Conservation (phyloP, 352 stramenopile species). For the Globisporangium okanoganense region DNA sequence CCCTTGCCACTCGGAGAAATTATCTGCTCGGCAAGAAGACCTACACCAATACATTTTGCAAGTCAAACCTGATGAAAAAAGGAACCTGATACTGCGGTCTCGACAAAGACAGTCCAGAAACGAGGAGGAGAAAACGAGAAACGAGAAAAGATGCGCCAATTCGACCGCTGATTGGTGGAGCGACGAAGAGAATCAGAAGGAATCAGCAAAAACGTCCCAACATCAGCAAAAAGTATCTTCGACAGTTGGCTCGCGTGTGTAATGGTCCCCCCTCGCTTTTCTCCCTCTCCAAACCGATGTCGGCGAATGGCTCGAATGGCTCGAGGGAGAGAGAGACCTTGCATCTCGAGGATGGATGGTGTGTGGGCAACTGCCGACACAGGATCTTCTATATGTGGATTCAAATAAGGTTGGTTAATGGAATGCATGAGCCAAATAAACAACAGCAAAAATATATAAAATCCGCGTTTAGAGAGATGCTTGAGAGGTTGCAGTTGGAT, state of each 20-base stretch:
- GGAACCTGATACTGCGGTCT: constrained; percentile 8
- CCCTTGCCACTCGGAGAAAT: neutral
- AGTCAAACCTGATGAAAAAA: neutral
- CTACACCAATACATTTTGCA: neutral
- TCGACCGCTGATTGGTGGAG: constrained; percentile 20
- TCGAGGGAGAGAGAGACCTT: no score
- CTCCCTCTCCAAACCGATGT: neutral
- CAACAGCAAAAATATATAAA: no score
- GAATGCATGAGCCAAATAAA: no score
- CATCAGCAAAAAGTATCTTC: constrained; percentile 29
- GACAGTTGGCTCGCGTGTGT: constrained; percentile 5
- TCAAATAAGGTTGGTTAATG: no score
- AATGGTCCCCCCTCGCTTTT: constrained; percentile 6
- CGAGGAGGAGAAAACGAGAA: neutral
- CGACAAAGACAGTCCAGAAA: constrained; percentile 2
- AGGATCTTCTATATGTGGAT: no score
- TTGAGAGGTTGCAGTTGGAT: no score
- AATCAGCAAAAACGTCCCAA: constrained; percentile 10
- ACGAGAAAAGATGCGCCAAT: constrained; percentile 23
- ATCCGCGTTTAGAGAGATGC: no score
- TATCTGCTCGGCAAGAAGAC: neutral
- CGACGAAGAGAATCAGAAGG: neutral
- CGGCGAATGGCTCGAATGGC: neutral
- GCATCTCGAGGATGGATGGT: no score
- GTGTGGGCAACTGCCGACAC: no score